phyloP scores from a whole-genome alignment of 805 yeast genomes.

The Spathaspora sp. region DNA sequence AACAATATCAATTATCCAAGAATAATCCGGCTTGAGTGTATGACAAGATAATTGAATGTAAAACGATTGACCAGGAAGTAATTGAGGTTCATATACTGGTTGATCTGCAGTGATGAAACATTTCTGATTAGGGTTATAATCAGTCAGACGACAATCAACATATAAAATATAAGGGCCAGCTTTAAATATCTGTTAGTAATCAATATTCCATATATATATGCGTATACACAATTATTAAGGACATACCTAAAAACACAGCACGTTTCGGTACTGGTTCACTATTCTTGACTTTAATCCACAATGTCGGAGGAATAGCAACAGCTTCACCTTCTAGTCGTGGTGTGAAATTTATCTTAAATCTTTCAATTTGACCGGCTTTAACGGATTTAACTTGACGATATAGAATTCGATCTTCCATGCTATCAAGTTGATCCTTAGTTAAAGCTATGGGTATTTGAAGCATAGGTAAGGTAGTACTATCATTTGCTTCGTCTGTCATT shows the following conservation, averaged over 20 bases:
- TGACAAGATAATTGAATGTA: slow-evolving; percentile 61
- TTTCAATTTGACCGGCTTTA: slow-evolving; percentile 57
- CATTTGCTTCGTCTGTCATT: background rate
- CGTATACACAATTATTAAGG: no score
- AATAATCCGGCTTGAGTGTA: slow-evolving; percentile 52
- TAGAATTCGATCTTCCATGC: slow-evolving; percentile 13
- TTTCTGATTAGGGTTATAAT: slow-evolving; percentile 50
- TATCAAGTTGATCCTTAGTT: slow-evolving; percentile 5
- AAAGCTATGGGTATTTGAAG: slow-evolving; percentile 2
- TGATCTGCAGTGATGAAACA: slow-evolving; percentile 73
- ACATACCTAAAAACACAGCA: slow-evolving; percentile 61
- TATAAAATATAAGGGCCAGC: slow-evolving; percentile 89
- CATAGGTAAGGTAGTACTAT: background rate
- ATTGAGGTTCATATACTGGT: slow-evolving; percentile 69
- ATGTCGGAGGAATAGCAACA: slow-evolving; percentile 14
- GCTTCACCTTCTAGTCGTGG: slow-evolving; percentile 19
- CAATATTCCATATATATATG: background rate
- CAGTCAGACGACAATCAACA: slow-evolving; percentile 70
- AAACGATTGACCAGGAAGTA: slow-evolving; percentile 65
- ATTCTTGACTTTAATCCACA: slow-evolving; percentile 64
- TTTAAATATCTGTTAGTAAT: background rate
- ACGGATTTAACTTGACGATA: slow-evolving; percentile 42
- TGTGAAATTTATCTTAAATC: slow-evolving; percentile 51
- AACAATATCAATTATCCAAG: slow-evolving; percentile 78
- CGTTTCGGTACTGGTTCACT: slow-evolving; percentile 67